These are phyloP conservation scores for Pythium dissotocum DNA, from an alignment of 352 stramenopile genomes.

Conservation along the genomic window DNA sequence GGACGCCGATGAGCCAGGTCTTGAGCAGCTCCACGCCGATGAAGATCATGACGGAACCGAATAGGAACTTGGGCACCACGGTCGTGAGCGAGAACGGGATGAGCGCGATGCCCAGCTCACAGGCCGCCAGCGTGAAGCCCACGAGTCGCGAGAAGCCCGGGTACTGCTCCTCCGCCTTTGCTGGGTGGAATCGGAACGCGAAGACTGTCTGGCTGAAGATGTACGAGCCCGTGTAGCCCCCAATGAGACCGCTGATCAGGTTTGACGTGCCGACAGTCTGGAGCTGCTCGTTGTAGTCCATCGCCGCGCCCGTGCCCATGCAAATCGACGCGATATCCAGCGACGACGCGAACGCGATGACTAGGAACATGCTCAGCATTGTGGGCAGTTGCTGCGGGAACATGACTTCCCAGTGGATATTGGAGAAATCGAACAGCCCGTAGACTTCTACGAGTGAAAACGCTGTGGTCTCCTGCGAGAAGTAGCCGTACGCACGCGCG, in stretches of 20 bases:
- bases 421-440: conserved; percentile 66
- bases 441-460: conserved; percentile 51
- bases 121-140: conserved; percentile 52
- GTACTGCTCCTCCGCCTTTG: conserved; percentile 34
- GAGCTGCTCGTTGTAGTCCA: conserved; percentile 95
- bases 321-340: conserved; percentile 95
- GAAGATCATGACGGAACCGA: conserved; percentile 96
- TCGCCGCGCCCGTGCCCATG: conserved; percentile 90
- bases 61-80: conserved; percentile 96
- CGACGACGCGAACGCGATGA: conserved; percentile 93
- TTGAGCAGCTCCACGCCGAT: conserved; percentile 95
- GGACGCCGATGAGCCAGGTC: conserved; percentile 65
- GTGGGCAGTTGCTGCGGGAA: conserved; percentile 62
- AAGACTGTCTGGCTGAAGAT: conserved; percentile 96
- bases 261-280: conserved; percentile 94
- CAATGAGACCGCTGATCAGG: conserved; percentile 80
- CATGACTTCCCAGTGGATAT: conserved; percentile 80
- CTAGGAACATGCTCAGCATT: conserved; percentile 93
- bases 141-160: conserved; percentile 64
- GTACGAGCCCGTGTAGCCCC: conserved; percentile 89
- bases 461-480: conserved; percentile 40
- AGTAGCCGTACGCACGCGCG: conserved; percentile 87
- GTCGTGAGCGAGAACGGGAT: conserved; percentile 90
- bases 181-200: conserved; percentile 63
- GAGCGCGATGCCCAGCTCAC: conserved; percentile 64